A percentile compares a stretch with the other conserved stretches of the same genome.
Evolutionary conservation across 2,329 filamentous ascomycete species (phyloP).

Genomic region (Phaeosphaeria sp.): DNA sequence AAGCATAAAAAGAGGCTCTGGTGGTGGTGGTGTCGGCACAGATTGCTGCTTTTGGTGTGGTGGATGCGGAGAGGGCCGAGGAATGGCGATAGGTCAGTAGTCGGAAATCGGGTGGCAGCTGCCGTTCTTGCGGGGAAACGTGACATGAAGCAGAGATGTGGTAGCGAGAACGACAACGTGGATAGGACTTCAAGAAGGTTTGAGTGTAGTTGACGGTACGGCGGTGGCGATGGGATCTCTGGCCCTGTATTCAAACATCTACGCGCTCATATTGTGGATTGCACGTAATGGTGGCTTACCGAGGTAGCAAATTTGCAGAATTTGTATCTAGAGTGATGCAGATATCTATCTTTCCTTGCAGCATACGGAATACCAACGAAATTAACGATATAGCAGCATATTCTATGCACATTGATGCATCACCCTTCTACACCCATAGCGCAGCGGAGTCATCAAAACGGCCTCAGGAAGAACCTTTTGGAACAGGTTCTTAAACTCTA

Average conservation of each 20-base stretch:
- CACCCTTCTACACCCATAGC: too few species aligned
- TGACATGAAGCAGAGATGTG: neutral
- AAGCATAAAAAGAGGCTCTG: constrained; percentile 1
- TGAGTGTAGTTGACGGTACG: neutral
- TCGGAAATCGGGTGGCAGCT: neutral
- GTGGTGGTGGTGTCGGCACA: constrained; percentile 6
- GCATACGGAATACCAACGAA: too few species aligned
- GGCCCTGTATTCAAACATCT: neutral
- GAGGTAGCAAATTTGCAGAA: too few species aligned
- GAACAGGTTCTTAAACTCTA: too few species aligned
- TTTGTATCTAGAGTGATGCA: too few species aligned
- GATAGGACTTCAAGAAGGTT: neutral
- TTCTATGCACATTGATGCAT: too few species aligned
- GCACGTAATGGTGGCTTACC: too few species aligned
- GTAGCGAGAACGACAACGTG: neutral
- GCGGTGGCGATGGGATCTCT: neutral
- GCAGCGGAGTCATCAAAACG: too few species aligned
- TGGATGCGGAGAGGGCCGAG: neutral
- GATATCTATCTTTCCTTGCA: too few species aligned
- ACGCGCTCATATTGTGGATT: too few species aligned
- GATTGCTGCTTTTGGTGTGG: constrained; percentile 5
- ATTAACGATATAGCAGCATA: too few species aligned
- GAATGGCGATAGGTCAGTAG: constrained; percentile 1
- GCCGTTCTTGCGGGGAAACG: neutral
- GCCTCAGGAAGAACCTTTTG: too few species aligned